A percentile compares a stretch with the other conserved stretches of the same genome.
Conservation (phyloP, 2,329 filamentous ascomycete genomes). For the Nigrospora sphaerica region DNA sequence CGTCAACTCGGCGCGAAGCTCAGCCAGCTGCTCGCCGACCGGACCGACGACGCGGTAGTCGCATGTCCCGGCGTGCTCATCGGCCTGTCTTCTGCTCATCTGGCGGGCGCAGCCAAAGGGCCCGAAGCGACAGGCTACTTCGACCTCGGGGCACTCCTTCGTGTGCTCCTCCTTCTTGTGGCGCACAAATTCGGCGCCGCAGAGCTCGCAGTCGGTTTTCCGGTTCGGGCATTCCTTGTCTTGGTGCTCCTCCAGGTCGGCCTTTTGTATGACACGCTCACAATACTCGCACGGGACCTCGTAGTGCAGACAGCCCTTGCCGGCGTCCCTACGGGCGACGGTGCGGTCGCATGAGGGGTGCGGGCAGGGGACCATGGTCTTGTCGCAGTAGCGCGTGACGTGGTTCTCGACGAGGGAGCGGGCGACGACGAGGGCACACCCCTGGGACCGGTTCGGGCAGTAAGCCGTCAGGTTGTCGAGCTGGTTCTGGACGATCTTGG, state of each 20-base stretch:
- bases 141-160: constrained; percentile 36
- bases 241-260: constrained; percentile 38
- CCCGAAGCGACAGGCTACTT: constrained; percentile 37
- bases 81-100: constrained; percentile 30
- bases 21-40: constrained; percentile 37
- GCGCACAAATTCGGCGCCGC: constrained; percentile 35
- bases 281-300: constrained; percentile 47
- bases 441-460: constrained; percentile 45
- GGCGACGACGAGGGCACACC: constrained; percentile 42
- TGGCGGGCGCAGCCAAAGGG: constrained; percentile 40
- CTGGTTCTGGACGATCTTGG: constrained; percentile 49
- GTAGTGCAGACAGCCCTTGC: constrained; percentile 49
- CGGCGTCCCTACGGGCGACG: constrained; percentile 41
- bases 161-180: constrained; percentile 39
- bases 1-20: constrained; percentile 41
- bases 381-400: constrained; percentile 48
- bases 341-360: constrained; percentile 43
- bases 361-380: constrained; percentile 48
- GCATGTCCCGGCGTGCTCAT: constrained; percentile 40
- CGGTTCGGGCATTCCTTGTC: constrained; percentile 36
- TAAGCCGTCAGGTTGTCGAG: constrained; percentile 52
- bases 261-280: constrained; percentile 37
- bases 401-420: constrained; percentile 50
- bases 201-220: constrained; percentile 41
- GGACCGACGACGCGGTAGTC: constrained; percentile 45